Percentiles rank a stretch among this genome's conserved stretches.
Evolutionary conservation across 2,329 filamentous ascomycete genomes (phyloP).

Genomic region (Penicillium sp.): DNA sequence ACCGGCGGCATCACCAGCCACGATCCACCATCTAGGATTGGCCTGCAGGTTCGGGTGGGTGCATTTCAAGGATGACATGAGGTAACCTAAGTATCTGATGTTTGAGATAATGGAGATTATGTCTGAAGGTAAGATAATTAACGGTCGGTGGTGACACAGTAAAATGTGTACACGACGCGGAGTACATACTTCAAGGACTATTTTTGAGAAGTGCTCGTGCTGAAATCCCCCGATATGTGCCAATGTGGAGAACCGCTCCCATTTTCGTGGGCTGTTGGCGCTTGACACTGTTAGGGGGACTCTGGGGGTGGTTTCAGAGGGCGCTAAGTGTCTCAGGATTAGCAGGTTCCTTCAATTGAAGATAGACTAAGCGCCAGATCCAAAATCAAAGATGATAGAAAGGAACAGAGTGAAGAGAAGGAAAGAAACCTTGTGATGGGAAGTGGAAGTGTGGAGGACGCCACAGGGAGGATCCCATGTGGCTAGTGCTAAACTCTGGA

Average conservation of each 20-base stretch:
- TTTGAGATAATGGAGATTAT: not conserved
- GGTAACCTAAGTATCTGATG: not conserved
- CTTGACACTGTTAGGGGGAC: not conserved
- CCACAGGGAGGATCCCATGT: slow-evolving; percentile 10
- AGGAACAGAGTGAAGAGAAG: not conserved
- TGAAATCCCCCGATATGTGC: slow-evolving; percentile 11
- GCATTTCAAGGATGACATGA: not conserved
- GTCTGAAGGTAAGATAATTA: too few relatives aligned
- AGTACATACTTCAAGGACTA: not conserved
- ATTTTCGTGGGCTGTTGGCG: not conserved
- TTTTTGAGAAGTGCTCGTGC: slow-evolving; percentile 2
- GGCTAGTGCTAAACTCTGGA: slow-evolving; percentile 13
- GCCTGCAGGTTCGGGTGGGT: slow-evolving; percentile 7
- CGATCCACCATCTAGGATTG: slow-evolving; percentile 9
- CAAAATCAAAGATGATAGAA: not conserved
- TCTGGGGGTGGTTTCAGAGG: not conserved
- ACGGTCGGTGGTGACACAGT: not conserved
- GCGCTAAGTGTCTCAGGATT: not conserved
- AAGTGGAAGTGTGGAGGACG: slow-evolving; percentile 10
- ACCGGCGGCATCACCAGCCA: slow-evolving; percentile 5
- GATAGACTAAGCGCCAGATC: not conserved
- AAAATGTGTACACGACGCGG: not conserved
- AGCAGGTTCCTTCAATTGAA: not conserved
- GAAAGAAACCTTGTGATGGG: too few relatives aligned
- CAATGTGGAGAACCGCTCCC: slow-evolving; percentile 3